Base-by-base conservation (phyloP, 2,329 filamentous ascomycete genomes). In the Ophioceras dolichostomum region DNA sequence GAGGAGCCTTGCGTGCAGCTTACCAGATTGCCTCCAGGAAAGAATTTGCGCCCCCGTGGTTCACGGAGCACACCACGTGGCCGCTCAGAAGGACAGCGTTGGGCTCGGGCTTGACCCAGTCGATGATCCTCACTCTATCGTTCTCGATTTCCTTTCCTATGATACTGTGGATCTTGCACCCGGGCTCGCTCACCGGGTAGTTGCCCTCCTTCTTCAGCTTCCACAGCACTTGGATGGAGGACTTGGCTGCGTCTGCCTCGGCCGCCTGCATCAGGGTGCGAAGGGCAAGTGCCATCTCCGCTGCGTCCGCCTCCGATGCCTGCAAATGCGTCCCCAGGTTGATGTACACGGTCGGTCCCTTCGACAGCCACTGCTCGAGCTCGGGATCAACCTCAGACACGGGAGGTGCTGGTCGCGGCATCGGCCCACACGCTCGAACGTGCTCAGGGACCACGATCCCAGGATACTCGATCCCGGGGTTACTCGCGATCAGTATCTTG, bases 251-350 rank as follows among this genome's bases (percentile, higher is more conserved):
- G 45, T 38, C 34, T 53, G 50, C 5, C 49, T 40, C 38, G 42
- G 40, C 3, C 39, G 37, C 1, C 12, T 56, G 45, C 1, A 66
- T 45, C 10, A 60, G 45, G 1, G 49, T 44, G 2, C 50, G 48
- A 3, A 65, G 19, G 1, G 54, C 55, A 2, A 31, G 38, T 0
- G 56, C 54, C 28, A 65, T 56, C 16, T 59, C 51, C 20, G 44
- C 39, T 2, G 58, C 57, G n/a, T 55, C 52, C 5, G 46, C 45
- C 0, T 51, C 48, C 4, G 52, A 48, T 2, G 53, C 49, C 4
- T 44, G 43, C 18, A 58, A 49, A 5, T 57, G 49, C 3, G 61
- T 68, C 0, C 68, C 67, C 0, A 71, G 52, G 37, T 66, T 69
- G 8, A 72, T 56, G 10, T 71, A 51, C 0, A 70, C 48, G 0